These are phyloP conservation scores for Aegilops sharonensis DNA, from an alignment of 176 grass and related monocot species.

Conservation along the genomic window DNA sequence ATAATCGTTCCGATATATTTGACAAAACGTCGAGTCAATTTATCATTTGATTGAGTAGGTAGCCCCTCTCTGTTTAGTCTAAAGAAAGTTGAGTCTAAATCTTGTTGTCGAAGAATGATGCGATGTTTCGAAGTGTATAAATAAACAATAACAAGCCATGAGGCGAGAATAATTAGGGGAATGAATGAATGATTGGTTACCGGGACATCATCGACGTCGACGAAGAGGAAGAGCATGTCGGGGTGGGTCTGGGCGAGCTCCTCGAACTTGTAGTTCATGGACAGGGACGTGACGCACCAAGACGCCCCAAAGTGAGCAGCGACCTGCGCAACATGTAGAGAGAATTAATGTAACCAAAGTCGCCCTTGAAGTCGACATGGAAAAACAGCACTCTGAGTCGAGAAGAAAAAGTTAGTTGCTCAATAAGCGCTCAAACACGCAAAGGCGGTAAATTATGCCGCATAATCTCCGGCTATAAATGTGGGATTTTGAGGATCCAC, in stretches of 20 bases:
- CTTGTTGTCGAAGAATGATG: not conserved
- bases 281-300: conserved; percentile 91
- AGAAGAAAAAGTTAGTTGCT: no score
- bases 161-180: not conserved
- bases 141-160: not conserved
- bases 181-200: conserved; percentile 23
- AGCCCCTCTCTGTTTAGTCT: not conserved
- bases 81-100: not conserved
- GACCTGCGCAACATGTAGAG: conserved; percentile 31
- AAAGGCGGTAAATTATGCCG: no score
- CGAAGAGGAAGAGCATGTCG: conserved; percentile 64
- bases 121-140: not conserved
- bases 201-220: conserved; percentile 91
- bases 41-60: not conserved
- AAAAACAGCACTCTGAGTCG: no score
- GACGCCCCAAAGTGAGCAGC: conserved; percentile 83
- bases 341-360: no score
- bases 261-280: conserved; percentile 93
- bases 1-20: no score
- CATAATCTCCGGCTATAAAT: no score
- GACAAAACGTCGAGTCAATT: not conserved
- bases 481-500: no score
- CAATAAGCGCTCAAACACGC: no score
- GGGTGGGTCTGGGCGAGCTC: conserved; percentile 77
- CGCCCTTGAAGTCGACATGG: no score